A percentile compares a stretch with the other conserved stretches of the same genome.
Evolutionary conservation across 257 asterid species (phyloP).

Genomic region (Leptodermis oblonga): DNA sequence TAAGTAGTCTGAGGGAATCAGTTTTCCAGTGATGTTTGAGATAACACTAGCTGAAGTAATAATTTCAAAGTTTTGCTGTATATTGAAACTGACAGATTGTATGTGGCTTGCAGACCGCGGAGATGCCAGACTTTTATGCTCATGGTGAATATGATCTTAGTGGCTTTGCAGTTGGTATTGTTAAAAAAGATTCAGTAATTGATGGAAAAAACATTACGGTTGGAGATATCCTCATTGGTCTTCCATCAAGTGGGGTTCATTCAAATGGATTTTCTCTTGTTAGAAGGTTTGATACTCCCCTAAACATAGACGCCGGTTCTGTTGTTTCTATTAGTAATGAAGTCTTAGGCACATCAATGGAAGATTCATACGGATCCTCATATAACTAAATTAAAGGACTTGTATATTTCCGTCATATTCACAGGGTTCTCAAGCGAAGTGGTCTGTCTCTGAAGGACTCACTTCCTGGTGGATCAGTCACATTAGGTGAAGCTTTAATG

Average conservation of each 20-base stretch:
- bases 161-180: conserved; percentile 91
- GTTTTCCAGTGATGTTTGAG: neutral
- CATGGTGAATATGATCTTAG: conserved; percentile 94
- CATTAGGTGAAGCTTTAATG: conserved; percentile 81
- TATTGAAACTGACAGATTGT: conserved; percentile 12
- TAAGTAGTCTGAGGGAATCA: neutral
- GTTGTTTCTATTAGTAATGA: neutral
- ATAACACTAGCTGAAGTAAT: neutral
- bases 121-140: conserved; percentile 94
- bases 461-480: conserved; percentile 63
- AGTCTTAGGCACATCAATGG: neutral
- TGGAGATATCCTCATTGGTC: conserved; percentile 83
- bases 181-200: conserved; percentile 67
- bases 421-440: conserved; percentile 73
- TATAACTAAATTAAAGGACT: neutral
- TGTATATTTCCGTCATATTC: neutral
- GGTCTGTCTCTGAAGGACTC: conserved; percentile 61
- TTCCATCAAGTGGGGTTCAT: conserved; percentile 97
- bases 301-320: neutral
- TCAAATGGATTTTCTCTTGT: conserved; percentile 92
- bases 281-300: conserved; percentile 52
- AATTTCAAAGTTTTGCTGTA: neutral
- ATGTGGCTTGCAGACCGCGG: conserved; percentile 73
- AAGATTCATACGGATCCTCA: neutral
- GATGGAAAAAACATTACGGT: conserved; percentile 67